Evolutionary conservation across 2,329 filamentous ascomycete genomes (phyloP).

Genomic region (Kalmusia sp.): DNA sequence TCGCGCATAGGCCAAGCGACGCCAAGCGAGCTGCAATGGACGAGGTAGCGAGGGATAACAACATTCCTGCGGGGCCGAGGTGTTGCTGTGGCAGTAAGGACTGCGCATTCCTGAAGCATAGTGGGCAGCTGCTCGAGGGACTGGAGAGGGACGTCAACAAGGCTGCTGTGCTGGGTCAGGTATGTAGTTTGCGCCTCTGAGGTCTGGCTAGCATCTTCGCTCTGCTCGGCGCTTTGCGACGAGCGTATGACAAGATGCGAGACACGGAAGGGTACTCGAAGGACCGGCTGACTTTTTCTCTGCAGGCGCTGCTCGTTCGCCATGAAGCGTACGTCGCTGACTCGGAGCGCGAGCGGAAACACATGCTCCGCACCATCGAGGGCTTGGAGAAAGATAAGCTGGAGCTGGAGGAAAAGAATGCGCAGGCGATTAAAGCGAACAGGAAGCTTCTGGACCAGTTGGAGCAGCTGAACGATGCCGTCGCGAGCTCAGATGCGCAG

Average conservation of each 20-base stretch:
- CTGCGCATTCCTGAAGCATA: constrained; percentile 83
- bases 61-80: constrained; percentile 38
- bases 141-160: constrained; percentile 88
- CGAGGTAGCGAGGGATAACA: constrained; percentile 25
- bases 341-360: constrained; percentile 81
- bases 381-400: constrained; percentile 75
- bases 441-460: constrained; percentile 80
- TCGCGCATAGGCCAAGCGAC: constrained; percentile 1
- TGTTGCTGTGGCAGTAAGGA: constrained; percentile 88
- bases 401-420: constrained; percentile 76
- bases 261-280: not conserved
- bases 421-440: constrained; percentile 82
- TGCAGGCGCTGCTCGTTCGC: constrained; percentile 86
- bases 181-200: constrained; percentile 60
- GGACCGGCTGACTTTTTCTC: constrained; percentile 68
- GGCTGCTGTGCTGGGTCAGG: constrained; percentile 89
- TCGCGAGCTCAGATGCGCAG: constrained; percentile 79
- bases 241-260: constrained; percentile 10
- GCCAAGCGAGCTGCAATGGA: constrained; percentile 12
- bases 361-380: constrained; percentile 76
- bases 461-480: constrained; percentile 80
- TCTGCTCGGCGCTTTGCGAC: constrained; percentile 15
- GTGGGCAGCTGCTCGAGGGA: constrained; percentile 76
- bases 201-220: constrained; percentile 13
- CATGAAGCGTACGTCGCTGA: constrained; percentile 96